Evolutionary conservation across 2,329 filamentous ascomycete genomes (phyloP), one percentile per base, ranked within the genome.

Genomic region (Biscogniauxia mediterranea): DNA sequence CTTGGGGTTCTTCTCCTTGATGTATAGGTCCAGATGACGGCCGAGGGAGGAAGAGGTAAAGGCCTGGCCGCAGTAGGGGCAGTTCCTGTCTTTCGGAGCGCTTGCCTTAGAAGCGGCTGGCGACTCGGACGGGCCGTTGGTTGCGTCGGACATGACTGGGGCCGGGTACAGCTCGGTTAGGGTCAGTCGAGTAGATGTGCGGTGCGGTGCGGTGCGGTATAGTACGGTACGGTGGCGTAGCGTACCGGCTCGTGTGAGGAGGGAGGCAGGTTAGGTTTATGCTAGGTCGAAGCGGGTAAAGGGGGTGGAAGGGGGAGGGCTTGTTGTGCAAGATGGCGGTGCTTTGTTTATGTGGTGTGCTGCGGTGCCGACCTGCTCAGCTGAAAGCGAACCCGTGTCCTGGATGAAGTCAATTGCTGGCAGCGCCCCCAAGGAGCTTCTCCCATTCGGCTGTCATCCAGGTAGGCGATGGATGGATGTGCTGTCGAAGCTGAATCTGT

Each of bases 21-120:
- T 93, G 76, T 96, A 97, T 49, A 97, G 85, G 75, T 98, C 94
- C 67, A 97, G 88, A 77, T 98, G 94, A 53, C 94, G 89, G 55
- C 94, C 94, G 57, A 98, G 86, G 2, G 92, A 96, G 17, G 93
- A 97, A 1, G 93, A 97, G 17, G 94, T 97, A 74, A 97, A 98
- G 6, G 89, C 83, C 75, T 97, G 92, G 54, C 87, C 83, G 76
- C 94, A 98, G 79, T 92, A 98, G 42, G 89, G 91, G 75, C 94
- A 97, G 66, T 83, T 88, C 73, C 91, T 92, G 79, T 98, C 93
- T 77, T 98, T 98, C 61, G 83, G 77, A 17, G 89, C 83, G 63
- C 79, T 79, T 23, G 77, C 71, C 51, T 78, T 78, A 62, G 69
- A 73, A 28, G 74, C 70, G 56, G 81, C 79, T 63, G 77, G 71